Base-by-base conservation (phyloP, 2,329 filamentous ascomycete species). In the Arthrobotrys pseudoclavata region DNA sequence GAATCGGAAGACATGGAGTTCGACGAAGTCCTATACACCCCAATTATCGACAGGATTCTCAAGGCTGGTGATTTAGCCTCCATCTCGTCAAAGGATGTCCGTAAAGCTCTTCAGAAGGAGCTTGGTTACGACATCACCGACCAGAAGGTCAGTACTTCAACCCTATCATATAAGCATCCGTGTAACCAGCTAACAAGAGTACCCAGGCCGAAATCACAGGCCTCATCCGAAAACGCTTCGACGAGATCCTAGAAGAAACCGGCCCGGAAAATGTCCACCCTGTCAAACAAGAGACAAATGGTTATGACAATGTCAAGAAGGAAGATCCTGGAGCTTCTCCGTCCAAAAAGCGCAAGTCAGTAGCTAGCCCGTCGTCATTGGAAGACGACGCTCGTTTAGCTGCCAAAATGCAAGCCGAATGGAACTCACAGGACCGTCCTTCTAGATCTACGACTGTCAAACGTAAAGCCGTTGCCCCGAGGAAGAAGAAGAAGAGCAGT, bases 371-470 rank as follows among this genome's bases (percentile, higher is more conserved):
- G 72, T 68, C 62, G 53, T 69, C 89, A 29, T 85, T 88, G 80
- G 93, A 97, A 79, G 91, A 92, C 34, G 96, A 99, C 84, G 96
- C 95, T 37, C 90, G 91, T 52, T 89, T 95, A 79, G 96, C 96
- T 0, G 94, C 94, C 15, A 89, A 91, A 83, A 87, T 99, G 40
- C 96, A 99, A 84, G 95, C 94, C 0, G 92, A 98, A 84, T 93
- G 97, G 85, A 97, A 98, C 84, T 71, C 75, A 71, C 87, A 89
- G 80, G 89, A 79, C 89, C 89, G 83, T 85, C 87, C 79, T 84
- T 87, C 69, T 86, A 86, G 81, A 81, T 87, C 86, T 83, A 83
- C 83, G 2, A 84, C 87, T 48, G 87, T 88, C 67, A 87, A 88
- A 80, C 93, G 93, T 86, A 94, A 93, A 87, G 93, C 88, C 79